Base-by-base conservation (phyloP, 2,329 filamentous ascomycete genomes). In the Microdochium trichocladiopsis region DNA sequence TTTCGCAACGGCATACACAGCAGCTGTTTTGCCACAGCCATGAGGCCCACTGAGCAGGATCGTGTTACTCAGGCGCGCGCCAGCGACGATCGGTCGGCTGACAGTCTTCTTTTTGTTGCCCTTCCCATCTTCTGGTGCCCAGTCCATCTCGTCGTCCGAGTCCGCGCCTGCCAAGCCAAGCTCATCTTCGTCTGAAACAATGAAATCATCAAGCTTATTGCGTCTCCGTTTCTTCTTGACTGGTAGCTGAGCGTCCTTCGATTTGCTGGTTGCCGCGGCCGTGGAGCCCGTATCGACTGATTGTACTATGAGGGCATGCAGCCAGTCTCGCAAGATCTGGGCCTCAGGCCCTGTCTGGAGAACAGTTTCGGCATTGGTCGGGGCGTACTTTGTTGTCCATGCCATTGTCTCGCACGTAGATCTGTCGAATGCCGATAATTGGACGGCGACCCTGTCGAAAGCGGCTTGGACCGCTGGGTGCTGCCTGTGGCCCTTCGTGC, bases 11-110 rank as follows among this genome's bases (percentile, higher is more conserved):
- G 94, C 94, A 67, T 95, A 92, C 0, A 96, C 87, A 1, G 91
- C 84, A 5, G 95, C 92, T 12, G 92, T 95, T 71, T 99, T 99
- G 2, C 94, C 95, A 64, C 87, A 93, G 0, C 94, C 94, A 58
- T 88, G 79, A 2, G 93, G 90, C 0, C 94, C 94, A 62, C 90
- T 96, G 28, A 99, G 76, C 8, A 99, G 73, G n/a, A 96, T 81
- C 0, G 86, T 82, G 68, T 96, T 96, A 50, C 78, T 78, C 28
- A 86, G 65, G 48, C 79, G 81, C 9, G 68, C 63, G 12, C 67
- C 62, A 8, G 76, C 73, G 53, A 74, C 79, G 24, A 64, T 59
- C 22, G 63, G 63, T 51, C 66, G 71, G 52, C 75, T 66, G 2
- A 86, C 76, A 11, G 80, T 81, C 60, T 75, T 82, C 65, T 72